phyloP scores from a whole-genome alignment of 345 rosid species.

The Boechera retrofracta region DNA sequence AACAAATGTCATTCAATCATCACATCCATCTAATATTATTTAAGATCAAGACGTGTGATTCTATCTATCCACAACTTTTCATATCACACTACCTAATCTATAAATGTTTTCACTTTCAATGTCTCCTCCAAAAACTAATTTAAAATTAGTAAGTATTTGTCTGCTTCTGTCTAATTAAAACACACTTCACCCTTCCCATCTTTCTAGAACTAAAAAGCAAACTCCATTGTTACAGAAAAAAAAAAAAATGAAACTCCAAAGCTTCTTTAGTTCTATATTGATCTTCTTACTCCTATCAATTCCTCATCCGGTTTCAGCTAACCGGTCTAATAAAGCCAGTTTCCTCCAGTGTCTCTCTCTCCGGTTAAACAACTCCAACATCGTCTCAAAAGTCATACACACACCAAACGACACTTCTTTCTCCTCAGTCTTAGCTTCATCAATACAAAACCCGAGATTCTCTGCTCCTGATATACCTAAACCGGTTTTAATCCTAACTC shows the following conservation, averaged over 20 bases:
- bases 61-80: slow-evolving; percentile 36
- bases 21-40: background rate
- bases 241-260: slow-evolving; percentile 23
- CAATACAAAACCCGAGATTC: slow-evolving; percentile 52
- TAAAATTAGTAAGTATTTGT: background rate
- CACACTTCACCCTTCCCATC: slow-evolving; percentile 7
- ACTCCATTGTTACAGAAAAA: slow-evolving; percentile 15
- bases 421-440: slow-evolving; percentile 34
- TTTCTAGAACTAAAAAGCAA: background rate
- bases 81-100: background rate
- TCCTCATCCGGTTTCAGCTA: slow-evolving; percentile 18
- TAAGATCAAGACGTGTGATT: slow-evolving; percentile 29
- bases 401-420: slow-evolving; percentile 37
- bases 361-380: slow-evolving; percentile 44
- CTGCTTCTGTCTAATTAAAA: background rate
- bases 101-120: background rate
- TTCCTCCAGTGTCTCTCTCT: slow-evolving; percentile 42
- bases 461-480: slow-evolving; percentile 45
- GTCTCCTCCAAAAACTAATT: slow-evolving; percentile 5
- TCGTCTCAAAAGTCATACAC: slow-evolving; percentile 38
- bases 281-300: slow-evolving; percentile 11
- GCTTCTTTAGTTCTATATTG: slow-evolving; percentile 10
- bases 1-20: slow-evolving; percentile 37
- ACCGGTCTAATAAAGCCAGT: slow-evolving; percentile 6
- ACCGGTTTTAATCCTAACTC: slow-evolving; percentile 55